These are phyloP conservation scores for Eryngium alpinum DNA, from an alignment of 140 eudicot genomes.

Conservation along the genomic window DNA sequence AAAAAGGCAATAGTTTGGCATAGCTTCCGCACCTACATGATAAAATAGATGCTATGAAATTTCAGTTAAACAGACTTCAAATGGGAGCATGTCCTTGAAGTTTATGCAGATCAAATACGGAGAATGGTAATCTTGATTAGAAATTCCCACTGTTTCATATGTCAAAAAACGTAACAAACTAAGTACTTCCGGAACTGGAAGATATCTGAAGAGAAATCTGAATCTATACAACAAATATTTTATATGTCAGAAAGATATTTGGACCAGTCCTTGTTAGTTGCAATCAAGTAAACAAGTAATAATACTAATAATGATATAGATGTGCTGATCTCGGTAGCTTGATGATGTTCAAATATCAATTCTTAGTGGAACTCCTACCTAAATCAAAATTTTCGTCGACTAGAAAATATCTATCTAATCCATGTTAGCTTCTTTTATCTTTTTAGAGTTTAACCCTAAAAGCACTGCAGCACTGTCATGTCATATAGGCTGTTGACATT, in stretches of 20 bases:
- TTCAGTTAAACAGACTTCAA: background rate
- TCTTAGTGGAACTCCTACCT: no score
- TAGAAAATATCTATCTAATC: no score
- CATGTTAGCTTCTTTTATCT: no score
- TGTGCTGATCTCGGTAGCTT: no score
- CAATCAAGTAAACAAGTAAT: no score
- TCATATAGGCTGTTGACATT: no score
- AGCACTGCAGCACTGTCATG: no score
- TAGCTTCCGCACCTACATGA: conserved; percentile 73
- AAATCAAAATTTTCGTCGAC: no score
- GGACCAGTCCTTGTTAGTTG: no score
- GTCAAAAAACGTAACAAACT: background rate
- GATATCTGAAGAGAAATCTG: background rate
- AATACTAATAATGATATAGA: no score
- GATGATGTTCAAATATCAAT: no score
- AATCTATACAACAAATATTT: background rate
- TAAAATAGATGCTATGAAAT: conserved; percentile 4
- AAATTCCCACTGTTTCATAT: background rate
- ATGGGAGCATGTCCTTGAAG: background rate
- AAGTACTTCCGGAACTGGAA: background rate
- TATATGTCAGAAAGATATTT: background rate
- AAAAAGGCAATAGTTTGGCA: conserved; percentile 91
- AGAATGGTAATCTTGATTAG: background rate
- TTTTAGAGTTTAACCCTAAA: no score
- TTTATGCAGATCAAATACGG: background rate